phyloP scores from a whole-genome alignment of 2,329 filamentous ascomycete genomes.

The Penicillium olsonii region DNA sequence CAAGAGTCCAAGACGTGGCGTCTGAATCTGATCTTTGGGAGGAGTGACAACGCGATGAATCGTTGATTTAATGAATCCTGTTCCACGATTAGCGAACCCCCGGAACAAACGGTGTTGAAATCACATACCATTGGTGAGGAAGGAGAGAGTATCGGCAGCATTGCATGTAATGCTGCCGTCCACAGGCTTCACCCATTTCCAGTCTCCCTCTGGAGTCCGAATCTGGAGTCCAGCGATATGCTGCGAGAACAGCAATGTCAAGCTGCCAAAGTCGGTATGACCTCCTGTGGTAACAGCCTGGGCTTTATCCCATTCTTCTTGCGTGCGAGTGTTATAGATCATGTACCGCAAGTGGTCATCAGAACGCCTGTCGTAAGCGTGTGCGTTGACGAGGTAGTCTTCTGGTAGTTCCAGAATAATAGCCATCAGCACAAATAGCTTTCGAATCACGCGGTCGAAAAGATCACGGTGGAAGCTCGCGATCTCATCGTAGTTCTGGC shows the following conservation, averaged over 20 bases:
- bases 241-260: conserved; percentile 60
- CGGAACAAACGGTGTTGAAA: background rate
- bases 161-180: conserved; percentile 55
- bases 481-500: conserved; percentile 56
- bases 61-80: conserved; percentile 34
- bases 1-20: conserved; percentile 37
- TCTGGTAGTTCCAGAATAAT: conserved; percentile 62
- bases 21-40: conserved; percentile 35
- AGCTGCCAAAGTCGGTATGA: conserved; percentile 60
- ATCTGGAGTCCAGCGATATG: conserved; percentile 60
- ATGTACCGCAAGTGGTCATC: conserved; percentile 65
- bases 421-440: conserved; percentile 60
- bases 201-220: conserved; percentile 45
- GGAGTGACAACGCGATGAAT: conserved; percentile 39
- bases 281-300: conserved; percentile 50
- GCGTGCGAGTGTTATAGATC: conserved; percentile 55
- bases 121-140: conserved; percentile 48
- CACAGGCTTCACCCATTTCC: conserved; percentile 55
- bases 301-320: conserved; percentile 49
- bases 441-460: conserved; percentile 57
- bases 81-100: background rate
- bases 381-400: conserved; percentile 56
- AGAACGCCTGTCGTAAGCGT: conserved; percentile 58
- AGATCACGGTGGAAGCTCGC: conserved; percentile 55
- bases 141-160: conserved; percentile 51